Evolutionary conservation across 768 basidiomycete genomes (phyloP), one percentile per base, ranked within the genome.

Genomic region (Leccinum olivaceopallidum): DNA sequence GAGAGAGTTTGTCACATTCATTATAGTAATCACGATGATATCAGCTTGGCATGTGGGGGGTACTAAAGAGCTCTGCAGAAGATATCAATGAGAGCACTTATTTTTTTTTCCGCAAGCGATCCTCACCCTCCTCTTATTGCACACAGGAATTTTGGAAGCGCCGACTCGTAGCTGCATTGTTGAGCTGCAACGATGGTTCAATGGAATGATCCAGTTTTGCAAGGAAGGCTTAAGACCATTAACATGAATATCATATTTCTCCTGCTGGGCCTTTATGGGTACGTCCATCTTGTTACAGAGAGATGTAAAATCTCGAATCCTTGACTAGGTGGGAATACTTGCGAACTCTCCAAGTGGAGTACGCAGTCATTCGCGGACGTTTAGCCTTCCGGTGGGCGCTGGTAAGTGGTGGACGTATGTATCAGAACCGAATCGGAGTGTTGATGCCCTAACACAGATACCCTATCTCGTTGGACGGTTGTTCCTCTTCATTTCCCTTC

Each of bases 281-380:
- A 58, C 6, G 63, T 60, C 55, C 28, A 24, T 18, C 16, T 6
- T 30, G 30, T 37, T 10, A 18, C 7, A 20, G 16, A 36, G 39
- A 32, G 13, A 55, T 5, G 14, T 20, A 4, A 1, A 2, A 37
- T 14, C 30, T 28, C 16, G 16, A 53, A 44, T 24, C 0, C 24
- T 53, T n/a, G 5, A 14, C 6, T 26, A 74, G 72, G 4, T 73
- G 72, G 73, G 67, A 71, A 14, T 73, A 71, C 39, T 6, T 73
- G 2, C 50, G 55, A 12, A 64, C 65, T 2, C 51, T 64, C 18
- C 57, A 60, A 2, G 59, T 73, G 8, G 71, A 73, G 53, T 66
- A 58, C 16, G 69, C 67, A 4, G 57, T 74, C 30, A 37, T 74
- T 37, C 65, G 64, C 42, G 53, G 65, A 5, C 67, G 62, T n/a